Percentiles rank a stretch among this genome's conserved stretches.
Evolutionary conservation across 768 basidiomycete genomes (phyloP).

Genomic region (Strobilomyces echinocephalus): DNA sequence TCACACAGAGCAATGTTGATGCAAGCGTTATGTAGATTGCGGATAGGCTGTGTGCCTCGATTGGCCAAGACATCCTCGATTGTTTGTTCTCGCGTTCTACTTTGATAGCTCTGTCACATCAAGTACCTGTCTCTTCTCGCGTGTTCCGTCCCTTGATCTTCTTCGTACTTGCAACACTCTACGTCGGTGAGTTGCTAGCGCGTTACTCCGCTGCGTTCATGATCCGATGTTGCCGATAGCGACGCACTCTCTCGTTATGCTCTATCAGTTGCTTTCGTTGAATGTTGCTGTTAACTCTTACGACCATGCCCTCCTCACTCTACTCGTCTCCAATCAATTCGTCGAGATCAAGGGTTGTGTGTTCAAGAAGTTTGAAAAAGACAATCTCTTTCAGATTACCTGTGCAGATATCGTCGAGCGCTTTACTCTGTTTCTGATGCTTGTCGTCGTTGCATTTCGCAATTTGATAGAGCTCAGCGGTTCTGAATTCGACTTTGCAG

Average conservation of each 20-base stretch:
- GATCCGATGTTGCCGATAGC: conserved; percentile 41
- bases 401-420: conserved; percentile 99
- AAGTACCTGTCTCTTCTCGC: conserved; percentile 53
- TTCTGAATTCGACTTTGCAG: conserved; percentile 73
- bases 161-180: conserved; percentile 75
- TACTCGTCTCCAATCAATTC: conserved; percentile 96
- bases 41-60: conserved; percentile 89
- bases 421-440: conserved; percentile 88
- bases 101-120: conserved; percentile 64
- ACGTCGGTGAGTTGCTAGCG: conserved; percentile 57
- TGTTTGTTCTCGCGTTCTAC: conserved; percentile 94
- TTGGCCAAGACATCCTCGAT: conserved; percentile 96
- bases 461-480: conserved; percentile 94
- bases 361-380: conserved; percentile 99
- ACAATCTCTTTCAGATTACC: conserved; percentile 96
- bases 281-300: conserved; percentile 99
- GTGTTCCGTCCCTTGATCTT: conserved; percentile 79
- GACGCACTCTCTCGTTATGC: conserved; percentile 87
- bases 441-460: conserved; percentile 84
- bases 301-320: conserved; percentile 89
- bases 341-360: conserved; percentile 99
- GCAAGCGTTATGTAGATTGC: conserved; percentile 60
- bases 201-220: not conserved
- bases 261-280: conserved; percentile 90
- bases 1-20: not conserved